phyloP scores from a whole-genome alignment of 2,329 filamentous ascomycete species.

The Trichothecium sympodiale region DNA sequence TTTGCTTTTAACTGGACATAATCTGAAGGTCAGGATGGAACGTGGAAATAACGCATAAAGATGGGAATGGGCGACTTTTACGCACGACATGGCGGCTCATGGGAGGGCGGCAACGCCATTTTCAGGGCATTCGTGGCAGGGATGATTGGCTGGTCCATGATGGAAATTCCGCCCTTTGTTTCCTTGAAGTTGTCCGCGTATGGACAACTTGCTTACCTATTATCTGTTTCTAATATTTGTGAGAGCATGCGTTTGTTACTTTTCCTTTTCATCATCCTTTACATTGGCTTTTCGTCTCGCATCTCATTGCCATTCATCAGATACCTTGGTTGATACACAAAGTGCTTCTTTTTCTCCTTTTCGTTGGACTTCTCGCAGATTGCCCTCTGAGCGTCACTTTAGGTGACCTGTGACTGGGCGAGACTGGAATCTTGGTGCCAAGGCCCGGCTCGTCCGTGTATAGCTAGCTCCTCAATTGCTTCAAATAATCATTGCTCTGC shows the following conservation, averaged over 20 bases:
- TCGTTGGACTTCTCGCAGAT: background rate
- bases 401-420: background rate
- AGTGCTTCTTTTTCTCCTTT: slow-evolving; percentile 13
- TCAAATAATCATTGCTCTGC: too few relatives aligned
- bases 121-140: slow-evolving; percentile 30
- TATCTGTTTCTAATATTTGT: slow-evolving; percentile 24
- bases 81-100: too few relatives aligned
- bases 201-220: slow-evolving; percentile 17
- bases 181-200: slow-evolving; percentile 20
- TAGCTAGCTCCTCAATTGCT: background rate
- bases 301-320: slow-evolving; percentile 2
- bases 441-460: slow-evolving; percentile 1
- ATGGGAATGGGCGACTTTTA: background rate
- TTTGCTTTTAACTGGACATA: slow-evolving; percentile 3
- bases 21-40: background rate
- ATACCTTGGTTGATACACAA: slow-evolving; percentile 42
- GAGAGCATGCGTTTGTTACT: slow-evolving; percentile 25
- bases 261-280: slow-evolving; percentile 17
- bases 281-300: background rate
- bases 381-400: slow-evolving; percentile 1
- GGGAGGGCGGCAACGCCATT: slow-evolving; percentile 22
- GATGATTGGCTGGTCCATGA: slow-evolving; percentile 41
- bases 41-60: background rate
- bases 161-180: slow-evolving; percentile 25
- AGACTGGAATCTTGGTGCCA: background rate